A percentile compares a stretch with the other conserved stretches of the same genome.
These are phyloP conservation scores for Tuber magnatum DNA, from an alignment of 495 filamentous ascomycete species.

Conservation along the genomic window DNA sequence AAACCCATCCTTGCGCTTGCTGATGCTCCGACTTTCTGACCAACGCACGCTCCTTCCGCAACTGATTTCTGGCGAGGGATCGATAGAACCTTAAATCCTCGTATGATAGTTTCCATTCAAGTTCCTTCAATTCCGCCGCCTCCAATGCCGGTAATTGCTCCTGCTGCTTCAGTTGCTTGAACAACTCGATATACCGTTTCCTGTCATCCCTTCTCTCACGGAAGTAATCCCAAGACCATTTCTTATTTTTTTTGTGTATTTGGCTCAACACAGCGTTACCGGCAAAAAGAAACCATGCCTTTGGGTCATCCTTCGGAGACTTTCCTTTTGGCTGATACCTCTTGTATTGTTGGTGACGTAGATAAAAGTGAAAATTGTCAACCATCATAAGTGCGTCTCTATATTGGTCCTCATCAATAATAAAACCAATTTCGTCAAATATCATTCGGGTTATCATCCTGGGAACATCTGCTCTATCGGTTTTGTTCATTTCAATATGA, in stretches of 20 bases:
- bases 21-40: conserved; percentile 54
- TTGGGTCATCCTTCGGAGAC: conserved; percentile 78
- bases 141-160: conserved; percentile 65
- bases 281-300: conserved; percentile 85
- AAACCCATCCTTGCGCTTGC: conserved; percentile 68
- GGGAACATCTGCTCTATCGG: conserved; percentile 67
- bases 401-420: conserved; percentile 93
- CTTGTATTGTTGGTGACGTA: conserved; percentile 95
- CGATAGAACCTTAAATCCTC: conserved; percentile 97
- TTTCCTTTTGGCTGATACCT: conserved; percentile 79
- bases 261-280: conserved; percentile 79
- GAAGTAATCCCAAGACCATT: conserved; percentile 93
- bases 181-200: conserved; percentile 78
- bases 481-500: conserved; percentile 88
- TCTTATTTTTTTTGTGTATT: conserved; percentile 82
- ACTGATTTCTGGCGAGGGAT: conserved; percentile 84
- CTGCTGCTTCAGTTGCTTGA: conserved; percentile 85
- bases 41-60: conserved; percentile 87
- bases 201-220: conserved; percentile 85
- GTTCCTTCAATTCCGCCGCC: conserved; percentile 58
- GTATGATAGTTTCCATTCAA: conserved; percentile 85
- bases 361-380: conserved; percentile 95
- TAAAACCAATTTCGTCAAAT: conserved; percentile 92
- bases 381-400: conserved; percentile 95
- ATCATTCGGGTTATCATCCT: conserved; percentile 84